Conservation (phyloP, 352 stramenopile species). For the Globisporangium viniferum region DNA sequence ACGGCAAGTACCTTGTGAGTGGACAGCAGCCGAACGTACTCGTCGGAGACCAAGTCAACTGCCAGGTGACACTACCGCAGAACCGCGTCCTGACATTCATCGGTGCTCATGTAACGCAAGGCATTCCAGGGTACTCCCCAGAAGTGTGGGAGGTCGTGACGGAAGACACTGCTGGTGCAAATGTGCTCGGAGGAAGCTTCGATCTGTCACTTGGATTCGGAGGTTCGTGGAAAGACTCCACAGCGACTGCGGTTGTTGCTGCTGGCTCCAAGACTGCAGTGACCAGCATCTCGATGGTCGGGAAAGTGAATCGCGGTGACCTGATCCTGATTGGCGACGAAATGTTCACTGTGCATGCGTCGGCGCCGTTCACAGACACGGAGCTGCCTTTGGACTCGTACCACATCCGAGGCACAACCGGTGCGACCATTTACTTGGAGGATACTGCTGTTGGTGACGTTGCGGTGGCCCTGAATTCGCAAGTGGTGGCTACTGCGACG, state of each 20-base stretch:
- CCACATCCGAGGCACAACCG: conserved; percentile 44
- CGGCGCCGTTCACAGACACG: conserved; percentile 66
- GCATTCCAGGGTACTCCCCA: conserved; percentile 44
- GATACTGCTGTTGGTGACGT: conserved; percentile 72
- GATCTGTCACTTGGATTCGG: conserved; percentile 75
- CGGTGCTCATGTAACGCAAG: conserved; percentile 33
- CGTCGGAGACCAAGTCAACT: conserved; percentile 34
- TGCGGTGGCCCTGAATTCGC: conserved; percentile 33
- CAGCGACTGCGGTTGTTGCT: conserved; percentile 33
- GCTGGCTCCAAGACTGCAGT: conserved; percentile 48
- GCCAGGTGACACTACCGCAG: conserved; percentile 31
- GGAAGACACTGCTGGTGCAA: conserved; percentile 22
- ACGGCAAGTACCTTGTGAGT: conserved; percentile 56
- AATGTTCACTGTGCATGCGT: conserved; percentile 59
- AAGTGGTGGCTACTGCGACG: conserved; percentile 33
- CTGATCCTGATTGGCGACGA: conserved; percentile 48
- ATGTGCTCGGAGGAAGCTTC: conserved; percentile 55
- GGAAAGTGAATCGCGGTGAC: conserved; percentile 67
- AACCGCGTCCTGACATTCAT: conserved; percentile 56
- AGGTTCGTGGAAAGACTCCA: conserved; percentile 41
- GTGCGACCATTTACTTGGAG: conserved; percentile 33
- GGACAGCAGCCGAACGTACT: conserved; percentile 56
- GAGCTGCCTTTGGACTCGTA: conserved; percentile 67
- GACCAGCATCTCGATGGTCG: conserved; percentile 51
- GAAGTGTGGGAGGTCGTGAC: conserved; percentile 71